Evolutionary conservation across 768 basidiomycete species (phyloP).

Genomic region (Naematelia encephala): DNA sequence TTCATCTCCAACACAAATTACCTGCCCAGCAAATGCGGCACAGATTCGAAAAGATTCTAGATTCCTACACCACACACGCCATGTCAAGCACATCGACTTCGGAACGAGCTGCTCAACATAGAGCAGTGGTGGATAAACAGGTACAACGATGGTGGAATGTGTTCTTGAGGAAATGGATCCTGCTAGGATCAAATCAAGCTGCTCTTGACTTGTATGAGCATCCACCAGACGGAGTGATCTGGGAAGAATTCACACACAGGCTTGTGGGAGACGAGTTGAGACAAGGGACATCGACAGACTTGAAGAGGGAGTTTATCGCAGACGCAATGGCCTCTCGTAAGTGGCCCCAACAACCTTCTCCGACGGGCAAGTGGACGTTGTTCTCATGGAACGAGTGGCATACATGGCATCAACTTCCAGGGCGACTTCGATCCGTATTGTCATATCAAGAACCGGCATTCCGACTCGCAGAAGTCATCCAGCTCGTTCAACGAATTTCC

Average conservation of each 20-base stretch:
- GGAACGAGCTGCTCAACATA: constrained; percentile 11
- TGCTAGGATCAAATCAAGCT: constrained; percentile 26
- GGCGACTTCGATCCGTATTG: background rate
- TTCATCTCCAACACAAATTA: constrained; percentile 18
- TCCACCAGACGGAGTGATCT: constrained; percentile 8
- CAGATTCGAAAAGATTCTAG: constrained; percentile 9
- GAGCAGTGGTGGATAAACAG: constrained; percentile 13
- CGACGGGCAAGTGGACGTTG: background rate
- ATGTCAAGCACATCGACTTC: constrained; percentile 16
- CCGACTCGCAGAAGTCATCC: background rate
- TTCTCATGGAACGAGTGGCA: background rate
- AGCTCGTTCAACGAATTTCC: background rate
- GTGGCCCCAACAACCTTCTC: background rate
- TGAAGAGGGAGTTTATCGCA: too few species aligned
- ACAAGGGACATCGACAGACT: background rate
- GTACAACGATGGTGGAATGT: constrained; percentile 21
- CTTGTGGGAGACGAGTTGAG: constrained; percentile 2
- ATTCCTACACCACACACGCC: constrained; percentile 14
- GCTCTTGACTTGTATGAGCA: constrained; percentile 10
- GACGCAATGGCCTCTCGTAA: background rate
- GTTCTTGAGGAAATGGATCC: constrained; percentile 16
- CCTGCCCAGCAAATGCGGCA: constrained; percentile 7
- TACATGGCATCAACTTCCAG: background rate
- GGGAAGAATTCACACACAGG: constrained; percentile 19
- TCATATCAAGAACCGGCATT: background rate